These are phyloP conservation scores for Thermoascus crustaceus DNA, from an alignment of 2,329 filamentous ascomycete genomes.

Conservation along the genomic window DNA sequence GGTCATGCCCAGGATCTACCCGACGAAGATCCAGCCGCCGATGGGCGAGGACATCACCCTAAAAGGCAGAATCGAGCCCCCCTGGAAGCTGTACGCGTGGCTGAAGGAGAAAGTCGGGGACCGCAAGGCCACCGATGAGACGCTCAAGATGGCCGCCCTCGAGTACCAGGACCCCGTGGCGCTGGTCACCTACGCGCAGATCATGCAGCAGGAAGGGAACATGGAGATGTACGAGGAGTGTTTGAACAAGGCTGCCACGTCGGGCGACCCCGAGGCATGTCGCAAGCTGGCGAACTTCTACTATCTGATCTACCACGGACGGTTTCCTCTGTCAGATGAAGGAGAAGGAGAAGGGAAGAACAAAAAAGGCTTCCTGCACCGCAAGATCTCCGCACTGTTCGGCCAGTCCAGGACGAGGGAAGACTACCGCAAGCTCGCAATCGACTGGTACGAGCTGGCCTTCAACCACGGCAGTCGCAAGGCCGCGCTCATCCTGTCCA, in stretches of 20 bases:
- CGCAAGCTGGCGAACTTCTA: conserved; percentile 31
- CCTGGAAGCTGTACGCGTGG: conserved; percentile 21
- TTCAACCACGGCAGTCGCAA: conserved; percentile 10
- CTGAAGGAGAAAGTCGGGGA: conserved; percentile 13
- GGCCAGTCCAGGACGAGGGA: conserved; percentile 11
- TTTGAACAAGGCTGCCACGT: conserved; percentile 26
- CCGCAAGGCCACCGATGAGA: conserved; percentile 11
- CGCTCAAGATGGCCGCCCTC: conserved; percentile 18
- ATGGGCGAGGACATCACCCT: conserved; percentile 9
- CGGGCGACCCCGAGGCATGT: conserved; percentile 21
- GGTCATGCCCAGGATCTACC: conserved; percentile 16
- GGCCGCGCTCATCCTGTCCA: conserved; percentile 20
- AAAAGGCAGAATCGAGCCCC: conserved; percentile 11
- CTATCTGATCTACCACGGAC: conserved; percentile 21
- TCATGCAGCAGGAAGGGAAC: conserved; percentile 17
- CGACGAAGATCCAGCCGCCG: conserved; percentile 6
- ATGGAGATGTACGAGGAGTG: conserved; percentile 26
- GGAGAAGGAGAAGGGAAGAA: conserved; percentile 14
- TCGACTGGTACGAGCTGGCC: conserved; percentile 29
- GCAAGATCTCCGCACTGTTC: conserved; percentile 10
- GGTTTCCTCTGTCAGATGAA: conserved; percentile 16
- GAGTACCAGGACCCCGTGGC: conserved; percentile 24
- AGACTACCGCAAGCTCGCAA: conserved; percentile 21
- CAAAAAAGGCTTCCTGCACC: not conserved
- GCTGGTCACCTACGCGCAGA: conserved; percentile 18